Evolutionary conservation across 2,329 filamentous ascomycete species (phyloP), one percentile per base, ranked within the genome.

Genomic region (Cordyceps sp.): DNA sequence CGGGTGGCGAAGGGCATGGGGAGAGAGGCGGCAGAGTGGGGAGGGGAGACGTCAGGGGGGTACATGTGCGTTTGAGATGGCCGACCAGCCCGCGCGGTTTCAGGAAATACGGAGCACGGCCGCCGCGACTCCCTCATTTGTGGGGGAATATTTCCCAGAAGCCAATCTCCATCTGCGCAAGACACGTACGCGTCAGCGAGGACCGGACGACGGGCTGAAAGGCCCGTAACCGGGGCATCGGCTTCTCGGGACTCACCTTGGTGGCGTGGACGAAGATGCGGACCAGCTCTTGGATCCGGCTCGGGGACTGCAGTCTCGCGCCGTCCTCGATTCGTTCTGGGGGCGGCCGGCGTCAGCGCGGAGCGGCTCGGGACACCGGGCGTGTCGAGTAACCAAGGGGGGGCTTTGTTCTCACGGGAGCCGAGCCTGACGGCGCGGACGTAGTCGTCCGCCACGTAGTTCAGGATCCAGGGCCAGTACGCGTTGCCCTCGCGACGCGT

Each of bases 381-480:
- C n/a, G n/a, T n/a, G n/a, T n/a, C n/a, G n/a, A n/a, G n/a, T n/a
- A n/a, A n/a, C n/a, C n/a, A n/a, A n/a, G n/a, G n/a, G n/a, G n/a
- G n/a, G n/a, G n/a, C n/a, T n/a, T n/a, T n/a, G n/a, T n/a, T 49
- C 67, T 53, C 58, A 83, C 80, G 73, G 33, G 66, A 72, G 16
- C 82, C 83, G 4, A 72, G 63, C 39, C 61, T 62, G 33, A 92
- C 80, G 6, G 82, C 81, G 38, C 74, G 63, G 1, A 63, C 57
- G 42, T 93, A 94, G 49, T 90, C 81, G 1, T 82, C 75, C 3
- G 76, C 79, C 13, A 80, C 70, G 48, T 94, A 96, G 46, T 83
- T 92, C 48, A 86, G 65, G 41, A 96, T 83, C 88, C 88, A 96
- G 29, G 74, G 69, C 78, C 80, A 90, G 58, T 93, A 96, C 14